phyloP scores from a whole-genome alignment of 352 stramenopile genomes.

The Phytophthora meadii region DNA sequence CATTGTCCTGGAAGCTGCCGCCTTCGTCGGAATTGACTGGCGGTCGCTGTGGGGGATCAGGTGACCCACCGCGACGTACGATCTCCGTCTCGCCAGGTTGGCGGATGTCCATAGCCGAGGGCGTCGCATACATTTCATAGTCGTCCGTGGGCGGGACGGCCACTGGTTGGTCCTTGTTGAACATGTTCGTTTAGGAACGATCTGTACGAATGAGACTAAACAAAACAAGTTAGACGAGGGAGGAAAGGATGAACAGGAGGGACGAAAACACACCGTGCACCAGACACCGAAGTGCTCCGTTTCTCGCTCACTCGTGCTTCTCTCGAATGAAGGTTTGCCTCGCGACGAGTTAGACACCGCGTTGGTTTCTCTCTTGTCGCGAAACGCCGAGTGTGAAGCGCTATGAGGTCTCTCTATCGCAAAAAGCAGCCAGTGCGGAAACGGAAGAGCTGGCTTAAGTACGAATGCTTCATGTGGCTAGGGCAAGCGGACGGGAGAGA shows the following conservation, averaged over 20 bases:
- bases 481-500: conserved; percentile 32
- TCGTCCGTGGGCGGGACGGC: conserved; percentile 46
- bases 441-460: conserved; percentile 15
- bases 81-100: conserved; percentile 63
- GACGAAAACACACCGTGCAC: conserved; percentile 1
- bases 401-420: conserved; percentile 14
- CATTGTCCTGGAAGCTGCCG: conserved; percentile 71
- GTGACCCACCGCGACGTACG: conserved; percentile 49
- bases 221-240: neutral
- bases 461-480: conserved; percentile 13
- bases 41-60: conserved; percentile 41
- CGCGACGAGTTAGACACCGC: conserved; percentile 1
- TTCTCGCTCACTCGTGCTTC: conserved; percentile 45
- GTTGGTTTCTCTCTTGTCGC: conserved; percentile 34
- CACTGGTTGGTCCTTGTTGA: conserved; percentile 55
- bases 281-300: conserved; percentile 9
- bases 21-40: conserved; percentile 42
- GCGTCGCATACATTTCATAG: conserved; percentile 76
- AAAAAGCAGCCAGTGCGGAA: conserved; percentile 29
- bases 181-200: conserved; percentile 43
- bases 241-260: no score
- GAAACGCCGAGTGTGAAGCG: conserved; percentile 34
- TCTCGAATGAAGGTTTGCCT: conserved; percentile 34
- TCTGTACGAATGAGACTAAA: conserved; percentile 33
- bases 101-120: conserved; percentile 46